Percentiles rank a stretch among this genome's conserved stretches.
Conservation (phyloP, 2,329 filamentous ascomycete species). For the Arthrobotrys sinensis region DNA sequence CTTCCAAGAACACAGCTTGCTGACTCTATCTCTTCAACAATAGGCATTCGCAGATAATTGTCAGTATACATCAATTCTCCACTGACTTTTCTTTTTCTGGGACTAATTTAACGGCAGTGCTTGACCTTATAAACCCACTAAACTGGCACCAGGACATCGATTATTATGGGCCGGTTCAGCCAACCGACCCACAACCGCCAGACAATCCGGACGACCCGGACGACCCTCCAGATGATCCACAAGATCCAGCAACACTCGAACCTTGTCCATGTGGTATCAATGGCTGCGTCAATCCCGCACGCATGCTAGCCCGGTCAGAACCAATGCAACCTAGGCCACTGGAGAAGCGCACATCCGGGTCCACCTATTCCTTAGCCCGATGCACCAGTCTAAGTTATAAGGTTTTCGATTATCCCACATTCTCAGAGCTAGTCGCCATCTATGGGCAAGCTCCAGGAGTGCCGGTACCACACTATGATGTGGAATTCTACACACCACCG, state of each 20-base stretch:
- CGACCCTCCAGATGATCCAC: slow-evolving; percentile 9
- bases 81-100: background rate
- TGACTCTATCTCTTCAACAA: background rate
- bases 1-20: background rate
- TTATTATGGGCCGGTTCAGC: slow-evolving; percentile 14
- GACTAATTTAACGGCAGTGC: background rate
- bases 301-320: slow-evolving; percentile 21
- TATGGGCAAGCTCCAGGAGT: background rate
- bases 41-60: background rate
- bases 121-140: background rate
- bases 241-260: slow-evolving; percentile 8
- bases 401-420: slow-evolving; percentile 19
- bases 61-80: background rate
- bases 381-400: slow-evolving; percentile 18
- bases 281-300: slow-evolving; percentile 11
- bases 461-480: slow-evolving; percentile 1
- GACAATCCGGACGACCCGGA: slow-evolving; percentile 20
- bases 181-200: slow-evolving; percentile 14
- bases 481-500: background rate
- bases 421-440: background rate
- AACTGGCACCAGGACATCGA: slow-evolving; percentile 16
- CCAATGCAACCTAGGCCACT: slow-evolving; percentile 12
- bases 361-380: background rate
- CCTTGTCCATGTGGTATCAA: slow-evolving; percentile 33
- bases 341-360: slow-evolving; percentile 17